Base-by-base conservation (phyloP, 2,329 filamentous ascomycete species). In the Alternaria dauci region DNA sequence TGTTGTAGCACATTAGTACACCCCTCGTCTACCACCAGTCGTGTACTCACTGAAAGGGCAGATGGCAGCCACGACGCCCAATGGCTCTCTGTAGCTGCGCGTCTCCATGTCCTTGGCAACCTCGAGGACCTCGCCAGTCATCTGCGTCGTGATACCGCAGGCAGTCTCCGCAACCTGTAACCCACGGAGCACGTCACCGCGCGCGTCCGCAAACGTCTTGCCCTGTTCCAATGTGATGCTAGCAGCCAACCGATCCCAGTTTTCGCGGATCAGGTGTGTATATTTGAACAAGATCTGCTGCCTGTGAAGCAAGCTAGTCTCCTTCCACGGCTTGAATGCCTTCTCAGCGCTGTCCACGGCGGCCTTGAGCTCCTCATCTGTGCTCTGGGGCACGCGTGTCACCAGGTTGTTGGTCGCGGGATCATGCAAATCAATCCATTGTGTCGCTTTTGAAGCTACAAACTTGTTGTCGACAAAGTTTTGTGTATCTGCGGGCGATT, bases 91-190 rank as follows among this genome's bases (percentile, higher is more conserved):
- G 79, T 95, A 95, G 61, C 87, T 91, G 75, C 91, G 84, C 30
- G 92, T 95, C 84, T 95, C 92, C 92, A 95, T 95, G 73, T 95
- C 92, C 84, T 92, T 94, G 55, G 91, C 87, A 12, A 95, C 92
- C 82, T 95, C 92, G 34, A 95, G 84, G 44, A 95, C 85, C 81
- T 95, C 91, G 39, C 92, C 92, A 78, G 91, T 92, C 79, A 95
- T 85, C 77, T 94, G 87, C 70, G 92, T 92, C 0, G 92, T 91
- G 55, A 93, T 93, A 50, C 86, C 90, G 74, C 91, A 92, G 23
- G 92, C 90, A 7, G 90, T 91, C 83, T 95, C 92, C 3, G 92
- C 92, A 26, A 95, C 92, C 83, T 95, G 92, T 61, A 95, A 84
- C 47, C 92, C 92, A 69, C 92, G 86, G 52, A 94, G 85, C 23